phyloP scores from a whole-genome alignment of 768 basidiomycete species.

The Dentipellis sp. region DNA sequence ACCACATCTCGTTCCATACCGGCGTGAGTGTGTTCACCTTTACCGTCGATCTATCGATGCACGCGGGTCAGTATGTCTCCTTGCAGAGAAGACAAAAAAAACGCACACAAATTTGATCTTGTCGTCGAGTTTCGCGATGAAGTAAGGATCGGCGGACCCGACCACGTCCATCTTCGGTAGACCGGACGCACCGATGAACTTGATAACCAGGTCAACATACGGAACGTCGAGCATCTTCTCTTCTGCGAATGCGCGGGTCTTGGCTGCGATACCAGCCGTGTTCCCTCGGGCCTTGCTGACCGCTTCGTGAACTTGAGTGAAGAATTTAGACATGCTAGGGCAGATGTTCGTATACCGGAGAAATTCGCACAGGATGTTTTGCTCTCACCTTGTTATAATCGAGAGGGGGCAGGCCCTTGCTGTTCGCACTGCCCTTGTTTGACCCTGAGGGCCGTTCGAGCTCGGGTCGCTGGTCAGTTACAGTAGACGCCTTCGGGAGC shows the following conservation, averaged over 20 bases:
- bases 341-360: not conserved
- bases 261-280: conserved; percentile 24
- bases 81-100: not conserved
- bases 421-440: no score
- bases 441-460: no score
- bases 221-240: conserved; percentile 27
- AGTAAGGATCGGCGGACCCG: conserved; percentile 58
- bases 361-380: no score
- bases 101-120: conserved; percentile 56
- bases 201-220: conserved; percentile 51
- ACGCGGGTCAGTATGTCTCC: not conserved
- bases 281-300: conserved; percentile 4
- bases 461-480: no score
- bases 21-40: conserved; percentile 46
- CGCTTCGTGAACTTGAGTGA: conserved; percentile 2
- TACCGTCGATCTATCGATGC: conserved; percentile 48
- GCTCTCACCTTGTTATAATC: no score
- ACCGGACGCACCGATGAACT: conserved; percentile 66
- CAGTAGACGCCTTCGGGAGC: no score
- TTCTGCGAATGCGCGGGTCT: conserved; percentile 23
- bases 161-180: conserved; percentile 66
- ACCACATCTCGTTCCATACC: conserved; percentile 73
- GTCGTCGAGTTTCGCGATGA: conserved; percentile 57
- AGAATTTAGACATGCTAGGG: not conserved
- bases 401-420: no score